phyloP scores from a whole-genome alignment of 2,329 filamentous ascomycete species.

The Talaromyces sp. region DNA sequence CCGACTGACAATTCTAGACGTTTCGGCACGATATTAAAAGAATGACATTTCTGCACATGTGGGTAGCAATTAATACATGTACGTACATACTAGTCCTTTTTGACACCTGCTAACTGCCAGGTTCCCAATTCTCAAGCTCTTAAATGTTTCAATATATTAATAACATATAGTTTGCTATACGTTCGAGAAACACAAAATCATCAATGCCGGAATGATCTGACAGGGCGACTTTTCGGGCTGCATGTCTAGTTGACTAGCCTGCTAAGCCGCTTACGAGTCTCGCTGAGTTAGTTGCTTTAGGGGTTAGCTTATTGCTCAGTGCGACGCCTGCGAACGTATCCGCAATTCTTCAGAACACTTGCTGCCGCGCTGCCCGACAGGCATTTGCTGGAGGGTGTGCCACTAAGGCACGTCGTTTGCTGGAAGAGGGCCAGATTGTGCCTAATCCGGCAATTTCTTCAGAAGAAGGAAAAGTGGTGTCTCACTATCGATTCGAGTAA shows the following conservation, averaged over 20 bases:
- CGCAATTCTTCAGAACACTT: slow-evolving; percentile 3
- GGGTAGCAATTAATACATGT: not conserved
- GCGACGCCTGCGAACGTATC: not conserved
- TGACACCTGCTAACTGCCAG: not conserved
- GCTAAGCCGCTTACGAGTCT: not conserved
- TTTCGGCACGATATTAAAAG: not conserved
- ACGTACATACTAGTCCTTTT: not conserved
- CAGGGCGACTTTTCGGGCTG: slow-evolving; percentile 5
- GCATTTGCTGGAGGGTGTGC: not conserved
- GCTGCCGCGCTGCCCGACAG: slow-evolving; percentile 15
- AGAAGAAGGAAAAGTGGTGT: not conserved
- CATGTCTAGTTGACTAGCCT: slow-evolving; percentile 7
- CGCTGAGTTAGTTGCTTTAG: not conserved
- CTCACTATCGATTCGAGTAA: not conserved
- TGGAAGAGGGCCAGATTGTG: not conserved
- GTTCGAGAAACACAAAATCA: not conserved
- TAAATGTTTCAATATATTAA: not conserved
- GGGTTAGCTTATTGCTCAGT: not conserved
- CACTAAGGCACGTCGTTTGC: not conserved
- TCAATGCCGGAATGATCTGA: slow-evolving; percentile 5
- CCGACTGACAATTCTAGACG: not conserved
- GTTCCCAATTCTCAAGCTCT: not conserved
- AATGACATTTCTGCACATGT: not conserved
- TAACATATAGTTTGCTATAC: not conserved
- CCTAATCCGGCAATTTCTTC: not conserved